These are phyloP conservation scores for Symbiodinium pilosum DNA, from an alignment of 73 alveolate species.

Conservation along the genomic window DNA sequence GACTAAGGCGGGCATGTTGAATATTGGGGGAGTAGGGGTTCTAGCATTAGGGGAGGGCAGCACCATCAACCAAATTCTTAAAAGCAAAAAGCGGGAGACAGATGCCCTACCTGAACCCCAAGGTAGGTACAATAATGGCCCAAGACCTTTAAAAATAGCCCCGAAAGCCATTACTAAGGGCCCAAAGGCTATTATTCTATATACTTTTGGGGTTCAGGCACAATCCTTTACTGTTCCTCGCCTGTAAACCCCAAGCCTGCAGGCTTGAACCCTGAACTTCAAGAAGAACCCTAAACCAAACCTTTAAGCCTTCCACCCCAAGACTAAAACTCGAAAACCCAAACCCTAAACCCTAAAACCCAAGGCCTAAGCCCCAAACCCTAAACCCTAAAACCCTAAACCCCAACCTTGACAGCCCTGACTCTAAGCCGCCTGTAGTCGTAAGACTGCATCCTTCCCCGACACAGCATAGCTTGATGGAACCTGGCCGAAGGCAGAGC, in stretches of 20 bases:
- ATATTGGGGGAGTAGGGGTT: too few relatives aligned
- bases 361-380: background rate
- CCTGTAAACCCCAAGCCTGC: background rate
- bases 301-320: background rate
- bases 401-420: background rate
- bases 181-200: too few relatives aligned
- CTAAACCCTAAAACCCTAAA: background rate
- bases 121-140: background rate
- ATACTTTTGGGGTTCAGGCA: too few relatives aligned
- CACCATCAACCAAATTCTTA: too few relatives aligned
- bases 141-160: too few relatives aligned
- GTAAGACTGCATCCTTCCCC: background rate
- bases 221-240: too few relatives aligned
- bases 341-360: background rate
- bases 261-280: background rate
- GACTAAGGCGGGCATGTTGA: too few relatives aligned
- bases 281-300: too few relatives aligned
- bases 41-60: too few relatives aligned
- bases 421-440: background rate
- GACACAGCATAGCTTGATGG: constrained; percentile 13
- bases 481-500: background rate
- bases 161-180: too few relatives aligned
- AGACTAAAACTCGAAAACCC: background rate
- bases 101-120: background rate
- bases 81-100: too few relatives aligned